phyloP scores from a whole-genome alignment of 164 flowering plant species.

The Aristolochia contorta region DNA sequence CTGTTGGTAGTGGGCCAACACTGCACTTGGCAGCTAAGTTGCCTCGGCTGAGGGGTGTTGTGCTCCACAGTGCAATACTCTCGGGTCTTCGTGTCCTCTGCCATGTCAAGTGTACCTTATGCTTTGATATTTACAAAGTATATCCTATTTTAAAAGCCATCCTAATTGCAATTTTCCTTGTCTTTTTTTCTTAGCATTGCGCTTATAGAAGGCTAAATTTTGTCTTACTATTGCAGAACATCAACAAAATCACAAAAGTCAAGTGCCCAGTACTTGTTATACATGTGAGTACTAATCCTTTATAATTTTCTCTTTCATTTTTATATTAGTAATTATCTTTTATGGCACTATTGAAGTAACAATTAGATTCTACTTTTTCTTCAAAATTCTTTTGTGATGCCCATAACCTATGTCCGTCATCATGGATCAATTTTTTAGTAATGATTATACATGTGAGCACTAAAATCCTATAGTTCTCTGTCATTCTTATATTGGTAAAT shows the following conservation, averaged over 20 bases:
- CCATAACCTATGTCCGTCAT: neutral
- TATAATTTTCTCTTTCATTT: too few species aligned
- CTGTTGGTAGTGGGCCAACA: conserved; percentile 98
- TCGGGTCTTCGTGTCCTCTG: conserved; percentile 97
- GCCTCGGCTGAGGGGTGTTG: conserved; percentile 92
- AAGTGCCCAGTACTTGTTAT: conserved; percentile 23
- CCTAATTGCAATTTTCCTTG: too few species aligned
- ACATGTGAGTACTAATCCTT: conserved; percentile 17
- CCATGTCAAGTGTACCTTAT: conserved; percentile 57
- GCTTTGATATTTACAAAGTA: conserved; percentile 87
- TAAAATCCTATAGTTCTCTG: too few species aligned
- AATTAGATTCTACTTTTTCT: neutral
- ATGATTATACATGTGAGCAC: too few species aligned
- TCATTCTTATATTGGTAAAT: too few species aligned
- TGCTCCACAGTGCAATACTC: conserved; percentile 92
- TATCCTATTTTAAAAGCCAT: conserved; percentile 1
- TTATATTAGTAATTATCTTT: neutral
- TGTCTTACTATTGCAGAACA: conserved; percentile 50
- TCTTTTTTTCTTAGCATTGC: too few species aligned
- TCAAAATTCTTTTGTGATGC: neutral
- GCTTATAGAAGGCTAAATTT: neutral
- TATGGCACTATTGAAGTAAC: neutral
- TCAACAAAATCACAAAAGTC: conserved; percentile 63
- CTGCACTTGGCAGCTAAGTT: conserved; percentile 81
- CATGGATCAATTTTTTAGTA: too few species aligned